Evolutionary conservation across 1,284 basidiomycete genomes (phyloP), one percentile per base, ranked within the genome.

Genomic region (Ceratorhiza oryzae-sativae): DNA sequence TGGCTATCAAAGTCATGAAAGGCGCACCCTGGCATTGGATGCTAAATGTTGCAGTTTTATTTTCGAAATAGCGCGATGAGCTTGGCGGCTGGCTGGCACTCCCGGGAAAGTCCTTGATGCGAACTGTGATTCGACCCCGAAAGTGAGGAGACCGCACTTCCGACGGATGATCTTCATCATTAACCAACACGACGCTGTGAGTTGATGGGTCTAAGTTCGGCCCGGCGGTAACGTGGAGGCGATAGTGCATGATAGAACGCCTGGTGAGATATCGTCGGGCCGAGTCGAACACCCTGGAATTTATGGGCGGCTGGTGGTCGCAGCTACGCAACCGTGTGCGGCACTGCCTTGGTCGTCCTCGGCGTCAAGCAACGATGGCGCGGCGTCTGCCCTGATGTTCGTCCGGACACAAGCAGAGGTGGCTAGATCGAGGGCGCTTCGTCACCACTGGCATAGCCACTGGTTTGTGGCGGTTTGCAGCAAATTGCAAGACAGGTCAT

Each of bases 1-100:
- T 6, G 20, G 34, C 23, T 32, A 6, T 6, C 27, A 49, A 36
- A 34, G n/a, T 23, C 13, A 10, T 15, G 25, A 36, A 15, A n/a
- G 20, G 25, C 63, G n/a, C 30, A 72, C 71, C 71, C 49, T 63
- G 55, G 30, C 61, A 63, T n/a, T 72, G 61, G 15, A 72, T 32
- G 55, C 62, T 67, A 41, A 65, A 72, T 20, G 71, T 72, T 48
- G 62, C 62, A 12, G 20, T 53, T n/a, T 59, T 56, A 25, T 59
- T 34, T 10, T 58, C 30, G 30, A 72, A 72, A 42, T 72, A 72
- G 2, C 6, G 30, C 10, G 71, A 72, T 18, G 61, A 42, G 13
- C 48, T 30, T 10, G 30, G 42, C 30, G 70, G 39, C 23, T 32
- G 45, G 53, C 41, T 39, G 39, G 6, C 34, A 8, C 42, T 23